A percentile compares a stretch with the other conserved stretches of the same genome.
phyloP scores from a whole-genome alignment of 2,329 filamentous ascomycete genomes.

The Endoconidiophora polonica region DNA sequence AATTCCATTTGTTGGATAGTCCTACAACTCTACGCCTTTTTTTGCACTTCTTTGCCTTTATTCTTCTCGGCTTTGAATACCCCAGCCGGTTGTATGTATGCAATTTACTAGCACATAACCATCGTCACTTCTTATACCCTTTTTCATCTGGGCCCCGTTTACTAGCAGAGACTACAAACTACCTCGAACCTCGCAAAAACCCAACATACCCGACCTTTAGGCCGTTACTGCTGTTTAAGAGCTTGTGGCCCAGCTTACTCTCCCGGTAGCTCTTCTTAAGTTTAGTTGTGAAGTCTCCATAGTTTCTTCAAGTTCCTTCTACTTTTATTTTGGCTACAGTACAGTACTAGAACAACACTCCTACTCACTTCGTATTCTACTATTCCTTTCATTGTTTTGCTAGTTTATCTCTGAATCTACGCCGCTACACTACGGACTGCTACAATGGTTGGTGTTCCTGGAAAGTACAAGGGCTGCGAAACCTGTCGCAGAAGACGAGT shows the following conservation, averaged over 20 bases:
- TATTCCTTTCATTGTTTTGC: background rate
- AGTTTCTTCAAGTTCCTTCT: background rate
- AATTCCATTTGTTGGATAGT: too few relatives aligned
- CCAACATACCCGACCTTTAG: too few relatives aligned
- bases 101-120: background rate
- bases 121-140: slow-evolving; percentile 5
- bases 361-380: too few relatives aligned
- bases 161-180: too few relatives aligned
- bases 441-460: slow-evolving; percentile 43
- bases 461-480: slow-evolving; percentile 48
- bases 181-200: too few relatives aligned
- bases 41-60: background rate
- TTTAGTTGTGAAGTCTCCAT: background rate
- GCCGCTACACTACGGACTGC: background rate
- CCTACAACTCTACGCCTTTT: too few relatives aligned
- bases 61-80: background rate
- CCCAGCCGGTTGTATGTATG: too few relatives aligned
- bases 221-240: too few relatives aligned
- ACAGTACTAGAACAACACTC: too few relatives aligned
- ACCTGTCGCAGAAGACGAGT: slow-evolving; percentile 42
- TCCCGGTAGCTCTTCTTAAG: background rate
- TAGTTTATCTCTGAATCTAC: background rate
- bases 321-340: background rate
- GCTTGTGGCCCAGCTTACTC: background rate
- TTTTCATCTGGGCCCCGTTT: slow-evolving; percentile 1